A percentile compares a stretch with the other conserved stretches of the same genome.
phyloP scores from a whole-genome alignment of 2,329 filamentous ascomycete species.

The Cladorrhinum sp. region DNA sequence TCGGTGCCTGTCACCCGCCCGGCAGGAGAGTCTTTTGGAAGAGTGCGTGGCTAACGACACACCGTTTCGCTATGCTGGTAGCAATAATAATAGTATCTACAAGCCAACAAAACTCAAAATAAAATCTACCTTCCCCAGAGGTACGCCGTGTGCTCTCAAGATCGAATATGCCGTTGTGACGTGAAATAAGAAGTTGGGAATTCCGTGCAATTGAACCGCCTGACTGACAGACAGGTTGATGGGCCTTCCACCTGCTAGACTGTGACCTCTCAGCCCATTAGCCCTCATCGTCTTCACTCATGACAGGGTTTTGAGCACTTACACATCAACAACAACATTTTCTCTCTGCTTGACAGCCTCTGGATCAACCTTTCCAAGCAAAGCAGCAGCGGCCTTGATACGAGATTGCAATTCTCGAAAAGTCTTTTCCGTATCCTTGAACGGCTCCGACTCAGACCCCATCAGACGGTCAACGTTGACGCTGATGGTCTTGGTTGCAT shows the following conservation, averaged over 20 bases:
- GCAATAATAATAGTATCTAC: too few species aligned
- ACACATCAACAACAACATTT: neutral
- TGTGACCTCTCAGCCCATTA: neutral
- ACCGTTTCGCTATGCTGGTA: too few species aligned
- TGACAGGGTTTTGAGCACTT: neutral
- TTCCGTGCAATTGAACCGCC: conserved; percentile 2
- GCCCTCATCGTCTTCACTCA: neutral
- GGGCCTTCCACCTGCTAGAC: neutral
- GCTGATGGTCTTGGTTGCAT: neutral
- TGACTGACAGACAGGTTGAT: neutral
- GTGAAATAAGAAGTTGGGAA: conserved; percentile 7
- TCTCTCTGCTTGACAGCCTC: neutral
- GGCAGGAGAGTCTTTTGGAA: neutral
- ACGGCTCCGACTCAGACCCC: neutral
- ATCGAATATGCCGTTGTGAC: conserved; percentile 2
- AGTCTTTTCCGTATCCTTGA: neutral
- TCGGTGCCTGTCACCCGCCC: neutral
- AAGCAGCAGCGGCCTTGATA: neutral
- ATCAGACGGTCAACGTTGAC: neutral
- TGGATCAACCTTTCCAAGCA: neutral
- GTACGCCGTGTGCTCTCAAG: neutral
- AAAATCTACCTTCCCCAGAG: conserved; percentile 1
- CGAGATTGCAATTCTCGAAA: neutral
- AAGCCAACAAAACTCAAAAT: neutral
- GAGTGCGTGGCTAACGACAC: too few species aligned